Conservation (phyloP, 768 basidiomycete genomes). For the Mycena haematopus region DNA sequence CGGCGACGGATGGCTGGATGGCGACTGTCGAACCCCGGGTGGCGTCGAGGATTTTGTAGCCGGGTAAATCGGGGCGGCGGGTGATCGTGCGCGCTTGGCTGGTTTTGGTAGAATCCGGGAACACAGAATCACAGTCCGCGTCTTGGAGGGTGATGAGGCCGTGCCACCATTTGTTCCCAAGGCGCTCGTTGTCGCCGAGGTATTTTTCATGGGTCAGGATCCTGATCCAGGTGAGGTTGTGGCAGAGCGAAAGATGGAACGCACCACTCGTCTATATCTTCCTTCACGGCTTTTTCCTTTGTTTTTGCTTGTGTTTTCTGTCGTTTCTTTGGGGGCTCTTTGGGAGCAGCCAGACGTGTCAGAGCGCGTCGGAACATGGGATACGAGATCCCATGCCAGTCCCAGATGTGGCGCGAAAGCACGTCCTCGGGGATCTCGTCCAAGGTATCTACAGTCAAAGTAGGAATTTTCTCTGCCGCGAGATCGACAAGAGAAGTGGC, state of each 20-base stretch:
- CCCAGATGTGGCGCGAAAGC: slow-evolving; percentile 6
- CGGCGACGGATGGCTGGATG: slow-evolving; percentile 7
- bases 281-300: not conserved
- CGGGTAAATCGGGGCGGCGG: not conserved
- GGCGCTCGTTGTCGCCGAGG: not conserved
- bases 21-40: not conserved
- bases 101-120: not conserved
- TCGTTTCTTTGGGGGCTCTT: not conserved
- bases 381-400: not conserved
- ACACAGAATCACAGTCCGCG: slow-evolving; percentile 1
- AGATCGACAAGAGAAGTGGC: slow-evolving; percentile 4
- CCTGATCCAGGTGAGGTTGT: not conserved
- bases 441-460: not conserved
- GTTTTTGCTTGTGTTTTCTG: not conserved
- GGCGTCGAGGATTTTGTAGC: slow-evolving; percentile 2
- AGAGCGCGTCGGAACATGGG: not conserved
- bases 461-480: not conserved
- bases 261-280: slow-evolving; percentile 13
- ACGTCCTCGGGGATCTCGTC: not conserved
- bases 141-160: slow-evolving; percentile 3
- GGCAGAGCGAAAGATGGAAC: not conserved
- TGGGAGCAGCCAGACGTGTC: not conserved
- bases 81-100: not conserved
- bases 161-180: slow-evolving; percentile 1
- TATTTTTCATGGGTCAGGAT: slow-evolving; percentile 11